A percentile compares a stretch with the other conserved stretches of the same genome.
Conservation (phyloP, 805 yeast species). For the Saturnispora mendoncae region DNA sequence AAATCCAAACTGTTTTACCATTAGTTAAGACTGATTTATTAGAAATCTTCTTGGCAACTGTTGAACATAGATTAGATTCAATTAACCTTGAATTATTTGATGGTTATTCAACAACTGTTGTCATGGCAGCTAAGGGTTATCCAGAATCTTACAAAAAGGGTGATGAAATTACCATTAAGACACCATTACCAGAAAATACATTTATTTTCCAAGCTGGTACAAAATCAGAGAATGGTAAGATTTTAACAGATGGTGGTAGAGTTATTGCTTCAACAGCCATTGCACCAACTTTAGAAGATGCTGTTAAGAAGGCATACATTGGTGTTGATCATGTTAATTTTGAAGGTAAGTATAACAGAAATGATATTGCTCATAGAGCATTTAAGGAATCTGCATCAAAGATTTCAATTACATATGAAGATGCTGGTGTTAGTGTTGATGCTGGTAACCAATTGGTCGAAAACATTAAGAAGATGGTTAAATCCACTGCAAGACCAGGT, state of each 20-base stretch:
- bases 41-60: conserved; percentile 85
- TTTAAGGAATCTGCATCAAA: conserved; percentile 45
- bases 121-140: conserved; percentile 94
- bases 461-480: conserved; percentile 81
- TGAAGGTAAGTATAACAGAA: conserved; percentile 71
- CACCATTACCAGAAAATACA: conserved; percentile 45
- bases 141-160: conserved; percentile 85
- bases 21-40: conserved; percentile 87
- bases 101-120: conserved; percentile 75
- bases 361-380: conserved; percentile 94
- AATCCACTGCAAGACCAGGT: conserved; percentile 89
- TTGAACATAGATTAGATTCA: conserved; percentile 88
- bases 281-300: conserved; percentile 63
- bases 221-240: conserved; percentile 34
- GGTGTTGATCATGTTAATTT: conserved; percentile 76
- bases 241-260: conserved; percentile 91
- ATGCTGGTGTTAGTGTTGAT: conserved; percentile 96
- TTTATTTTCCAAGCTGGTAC: conserved; percentile 97
- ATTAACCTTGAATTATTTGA: conserved; percentile 48
- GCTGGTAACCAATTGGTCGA: conserved; percentile 87
- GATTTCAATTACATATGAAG: conserved; percentile 71
- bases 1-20: conserved; percentile 93
- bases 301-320: conserved; percentile 77
- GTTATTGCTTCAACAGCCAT: conserved; percentile 91
- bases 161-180: conserved; percentile 60